A percentile compares a stretch with the other conserved stretches of the same genome.
phyloP scores from a whole-genome alignment of 106 monocot genomes.

The Apostasia ramifera region DNA sequence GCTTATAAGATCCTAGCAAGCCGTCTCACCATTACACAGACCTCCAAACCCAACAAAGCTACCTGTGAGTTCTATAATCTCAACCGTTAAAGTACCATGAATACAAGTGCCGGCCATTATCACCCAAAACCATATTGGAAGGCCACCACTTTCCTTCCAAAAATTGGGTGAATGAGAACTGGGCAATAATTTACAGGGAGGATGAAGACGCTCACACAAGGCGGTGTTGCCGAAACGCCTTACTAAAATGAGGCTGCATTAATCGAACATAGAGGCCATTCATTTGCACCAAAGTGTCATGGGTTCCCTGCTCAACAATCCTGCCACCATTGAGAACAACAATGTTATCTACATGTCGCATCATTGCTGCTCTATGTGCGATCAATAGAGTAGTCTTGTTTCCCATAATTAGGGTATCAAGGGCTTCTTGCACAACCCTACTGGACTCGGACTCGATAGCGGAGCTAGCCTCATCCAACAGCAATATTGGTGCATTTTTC shows the following conservation, averaged over 20 bases:
- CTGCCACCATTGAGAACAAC: conserved; percentile 88
- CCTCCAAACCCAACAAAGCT: neutral
- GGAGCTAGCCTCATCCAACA: conserved; percentile 91
- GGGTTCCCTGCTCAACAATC: conserved; percentile 87
- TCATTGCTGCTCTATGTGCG: conserved; percentile 82
- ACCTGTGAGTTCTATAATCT: neutral
- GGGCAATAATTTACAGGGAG: conserved; percentile 26
- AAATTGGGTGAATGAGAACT: conserved; percentile 13
- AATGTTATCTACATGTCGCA: conserved; percentile 93
- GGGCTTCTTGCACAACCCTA: conserved; percentile 91
- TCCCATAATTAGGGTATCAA: conserved; percentile 87
- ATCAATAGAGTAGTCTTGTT: conserved; percentile 92
- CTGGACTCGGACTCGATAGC: conserved; percentile 92
- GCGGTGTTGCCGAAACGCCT: conserved; percentile 71
- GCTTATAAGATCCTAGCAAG: neutral
- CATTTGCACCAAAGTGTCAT: conserved; percentile 70
- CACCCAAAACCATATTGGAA: neutral
- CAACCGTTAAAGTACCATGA: neutral
- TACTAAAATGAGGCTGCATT: conserved; percentile 93
- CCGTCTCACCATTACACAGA: neutral
- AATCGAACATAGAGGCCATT: conserved; percentile 86
- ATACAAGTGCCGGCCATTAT: neutral
- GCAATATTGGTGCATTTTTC: conserved; percentile 93
- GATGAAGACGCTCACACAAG: conserved; percentile 26
- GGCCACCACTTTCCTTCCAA: neutral